phyloP scores from a whole-genome alignment of 352 stramenopile genomes.

The Peronosclerospora sorghi region DNA sequence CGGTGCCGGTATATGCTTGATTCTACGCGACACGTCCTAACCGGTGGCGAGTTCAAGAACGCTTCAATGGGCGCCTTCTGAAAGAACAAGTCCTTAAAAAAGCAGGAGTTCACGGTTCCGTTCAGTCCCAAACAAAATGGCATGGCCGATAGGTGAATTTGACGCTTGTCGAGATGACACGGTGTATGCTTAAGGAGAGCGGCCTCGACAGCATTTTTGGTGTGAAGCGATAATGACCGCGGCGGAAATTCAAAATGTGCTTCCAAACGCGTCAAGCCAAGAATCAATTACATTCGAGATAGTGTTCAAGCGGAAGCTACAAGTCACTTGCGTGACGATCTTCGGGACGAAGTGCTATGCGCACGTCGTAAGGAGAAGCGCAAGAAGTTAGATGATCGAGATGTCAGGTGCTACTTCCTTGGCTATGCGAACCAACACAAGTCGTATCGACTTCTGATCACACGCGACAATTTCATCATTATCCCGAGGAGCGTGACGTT shows the following conservation, averaged over 20 bases:
- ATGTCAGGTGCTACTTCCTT: background rate
- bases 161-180: background rate
- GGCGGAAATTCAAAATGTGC: background rate
- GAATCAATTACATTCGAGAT: background rate
- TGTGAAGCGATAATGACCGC: background rate
- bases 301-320: too few relatives aligned
- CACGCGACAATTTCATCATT: background rate
- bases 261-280: background rate
- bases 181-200: background rate
- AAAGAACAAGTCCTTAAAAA: too few relatives aligned
- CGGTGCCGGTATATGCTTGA: too few relatives aligned
- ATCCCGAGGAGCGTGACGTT: background rate
- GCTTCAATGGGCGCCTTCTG: too few relatives aligned
- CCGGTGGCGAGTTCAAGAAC: too few relatives aligned
- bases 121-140: background rate
- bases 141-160: background rate
- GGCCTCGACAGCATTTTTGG: background rate
- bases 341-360: background rate
- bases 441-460: background rate
- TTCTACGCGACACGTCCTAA: too few relatives aligned
- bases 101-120: background rate
- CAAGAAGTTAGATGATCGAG: background rate
- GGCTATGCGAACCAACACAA: background rate
- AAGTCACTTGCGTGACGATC: background rate
- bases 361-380: background rate